Conservation (phyloP, 2,329 filamentous ascomycete genomes). For the Colletotrichum brevisporum region DNA sequence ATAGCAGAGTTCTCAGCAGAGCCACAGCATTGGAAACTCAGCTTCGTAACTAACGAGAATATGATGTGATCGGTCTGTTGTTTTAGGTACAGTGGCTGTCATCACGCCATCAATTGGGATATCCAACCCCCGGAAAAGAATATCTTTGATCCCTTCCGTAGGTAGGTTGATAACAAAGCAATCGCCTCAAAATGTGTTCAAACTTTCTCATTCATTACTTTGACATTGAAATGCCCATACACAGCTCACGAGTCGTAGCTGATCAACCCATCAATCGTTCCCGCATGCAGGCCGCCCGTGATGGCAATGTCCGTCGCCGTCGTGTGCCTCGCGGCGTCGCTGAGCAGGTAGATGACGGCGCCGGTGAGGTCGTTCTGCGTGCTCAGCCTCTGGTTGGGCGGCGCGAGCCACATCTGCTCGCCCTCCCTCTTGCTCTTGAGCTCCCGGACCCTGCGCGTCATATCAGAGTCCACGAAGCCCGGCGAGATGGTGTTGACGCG, state of each 20-base stretch:
- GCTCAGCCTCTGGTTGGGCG: constrained; percentile 56
- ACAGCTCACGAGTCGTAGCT: constrained; percentile 45
- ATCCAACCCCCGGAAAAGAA: too few species aligned
- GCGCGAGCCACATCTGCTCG: constrained; percentile 54
- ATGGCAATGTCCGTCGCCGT: constrained; percentile 60
- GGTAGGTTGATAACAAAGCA: too few species aligned
- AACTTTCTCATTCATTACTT: too few species aligned
- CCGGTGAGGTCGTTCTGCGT: constrained; percentile 58
- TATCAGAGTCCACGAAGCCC: constrained; percentile 54
- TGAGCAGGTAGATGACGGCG: constrained; percentile 58
- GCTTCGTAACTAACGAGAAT: too few species aligned
- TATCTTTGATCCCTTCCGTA: too few species aligned
- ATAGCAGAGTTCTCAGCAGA: too few species aligned
- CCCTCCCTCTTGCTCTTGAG: constrained; percentile 51
- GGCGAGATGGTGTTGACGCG: constrained; percentile 56
- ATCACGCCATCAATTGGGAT: too few species aligned
- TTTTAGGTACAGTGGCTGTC: too few species aligned
- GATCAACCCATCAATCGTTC: constrained; percentile 54
- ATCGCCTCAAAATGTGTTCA: too few species aligned
- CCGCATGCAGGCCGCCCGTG: constrained; percentile 58
- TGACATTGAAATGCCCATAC: too few species aligned
- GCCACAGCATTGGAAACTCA: too few species aligned
- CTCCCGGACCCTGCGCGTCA: constrained; percentile 50
- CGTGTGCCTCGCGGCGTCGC: constrained; percentile 59
- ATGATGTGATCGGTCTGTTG: too few species aligned